Evolutionary conservation across 208 protist species (phyloP).

Genomic region (Acanthamoeba sp.): DNA sequence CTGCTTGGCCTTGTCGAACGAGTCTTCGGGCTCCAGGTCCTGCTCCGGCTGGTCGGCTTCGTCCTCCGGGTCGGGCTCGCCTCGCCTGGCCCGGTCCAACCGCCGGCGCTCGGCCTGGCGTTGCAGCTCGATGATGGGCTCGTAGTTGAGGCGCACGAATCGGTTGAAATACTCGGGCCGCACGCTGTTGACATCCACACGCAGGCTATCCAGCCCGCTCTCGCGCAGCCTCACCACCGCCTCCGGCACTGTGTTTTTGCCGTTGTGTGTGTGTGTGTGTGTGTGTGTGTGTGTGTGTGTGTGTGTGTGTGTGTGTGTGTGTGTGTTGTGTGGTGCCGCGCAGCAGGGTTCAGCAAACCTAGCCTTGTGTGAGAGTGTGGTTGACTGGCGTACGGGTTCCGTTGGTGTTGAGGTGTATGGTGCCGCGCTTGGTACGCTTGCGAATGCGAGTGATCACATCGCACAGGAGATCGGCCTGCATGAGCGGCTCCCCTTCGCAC

Average conservation of each 20-base stretch:
- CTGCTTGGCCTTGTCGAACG: not conserved
- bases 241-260: not conserved
- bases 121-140: not conserved
- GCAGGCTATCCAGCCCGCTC: slow-evolving; percentile 19
- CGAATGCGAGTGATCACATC: not conserved
- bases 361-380: not conserved
- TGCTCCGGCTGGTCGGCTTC: not conserved
- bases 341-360: not conserved
- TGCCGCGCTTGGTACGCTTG: not conserved
- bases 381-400: not conserved
- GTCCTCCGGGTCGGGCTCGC: not conserved
- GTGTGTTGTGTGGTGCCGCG: too few species aligned
- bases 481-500: slow-evolving; percentile 5
- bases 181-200: slow-evolving; percentile 34
- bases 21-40: not conserved
- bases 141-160: slow-evolving; percentile 2
- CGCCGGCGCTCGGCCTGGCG: not conserved
- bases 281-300: not conserved
- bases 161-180: slow-evolving; percentile 16
- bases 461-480: slow-evolving; percentile 2
- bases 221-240: not conserved
- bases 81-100: not conserved
- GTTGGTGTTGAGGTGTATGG: slow-evolving; percentile 50
- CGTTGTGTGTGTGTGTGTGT: too few species aligned
- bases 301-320: not conserved